Conservation (phyloP, 495 filamentous ascomycete genomes). For the Xylaria longipes region DNA sequence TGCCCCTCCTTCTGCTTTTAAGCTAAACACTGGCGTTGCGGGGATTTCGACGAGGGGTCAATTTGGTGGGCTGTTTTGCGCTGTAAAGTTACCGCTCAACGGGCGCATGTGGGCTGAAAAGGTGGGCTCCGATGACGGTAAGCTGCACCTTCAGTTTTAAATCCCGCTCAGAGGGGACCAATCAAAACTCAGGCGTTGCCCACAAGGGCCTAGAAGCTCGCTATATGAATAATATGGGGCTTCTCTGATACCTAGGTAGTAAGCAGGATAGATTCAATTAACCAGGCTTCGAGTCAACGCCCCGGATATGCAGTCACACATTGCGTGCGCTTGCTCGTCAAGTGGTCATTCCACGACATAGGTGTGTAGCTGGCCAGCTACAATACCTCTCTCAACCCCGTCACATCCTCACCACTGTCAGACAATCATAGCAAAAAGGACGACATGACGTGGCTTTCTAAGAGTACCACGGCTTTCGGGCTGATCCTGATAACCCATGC, state of each 20-base stretch:
- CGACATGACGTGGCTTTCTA: conserved; percentile 70
- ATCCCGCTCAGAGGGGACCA: conserved; percentile 22
- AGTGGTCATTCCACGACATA: conserved; percentile 3
- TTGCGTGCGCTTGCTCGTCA: background rate
- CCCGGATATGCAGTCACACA: background rate
- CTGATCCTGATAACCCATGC: conserved; percentile 73
- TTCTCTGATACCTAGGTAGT: background rate
- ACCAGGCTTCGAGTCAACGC: background rate
- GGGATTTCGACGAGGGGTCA: conserved; percentile 22
- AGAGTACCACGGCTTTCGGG: conserved; percentile 67
- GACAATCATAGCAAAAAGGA: background rate
- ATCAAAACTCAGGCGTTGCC: conserved; percentile 7
- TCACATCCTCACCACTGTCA: background rate
- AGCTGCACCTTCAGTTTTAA: conserved; percentile 5
- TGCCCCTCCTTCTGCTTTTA: conserved; percentile 28
- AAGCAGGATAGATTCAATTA: background rate
- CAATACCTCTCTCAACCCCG: background rate
- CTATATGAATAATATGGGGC: background rate
- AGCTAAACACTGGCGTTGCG: conserved; percentile 21
- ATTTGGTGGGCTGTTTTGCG: conserved; percentile 8
- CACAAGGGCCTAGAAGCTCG: conserved; percentile 5
- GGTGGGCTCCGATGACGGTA: conserved; percentile 9
- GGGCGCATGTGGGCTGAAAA: background rate
- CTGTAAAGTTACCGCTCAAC: background rate
- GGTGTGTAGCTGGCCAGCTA: background rate